Evolutionary conservation across 345 rosid species (phyloP).

Genomic region (Gossypium sturtianum): DNA sequence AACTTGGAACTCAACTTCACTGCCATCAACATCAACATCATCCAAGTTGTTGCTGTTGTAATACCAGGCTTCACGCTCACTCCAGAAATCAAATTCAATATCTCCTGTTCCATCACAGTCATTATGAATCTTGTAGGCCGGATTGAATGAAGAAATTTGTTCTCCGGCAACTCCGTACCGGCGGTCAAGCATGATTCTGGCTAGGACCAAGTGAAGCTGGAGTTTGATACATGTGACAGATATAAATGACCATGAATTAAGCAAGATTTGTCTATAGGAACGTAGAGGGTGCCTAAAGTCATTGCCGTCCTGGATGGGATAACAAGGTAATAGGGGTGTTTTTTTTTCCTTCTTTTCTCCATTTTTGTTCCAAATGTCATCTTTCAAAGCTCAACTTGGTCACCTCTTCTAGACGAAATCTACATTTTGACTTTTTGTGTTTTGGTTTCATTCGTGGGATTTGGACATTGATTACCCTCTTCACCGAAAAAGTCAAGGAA

Average conservation of each 20-base stretch:
- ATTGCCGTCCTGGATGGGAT: no score
- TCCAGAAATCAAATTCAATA: constrained; percentile 41
- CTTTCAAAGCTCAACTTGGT: background rate
- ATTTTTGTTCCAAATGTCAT: constrained; percentile 19
- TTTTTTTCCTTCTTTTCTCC: no score
- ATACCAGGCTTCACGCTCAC: constrained; percentile 6
- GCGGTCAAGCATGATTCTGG: constrained; percentile 9
- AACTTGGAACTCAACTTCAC: constrained; percentile 9
- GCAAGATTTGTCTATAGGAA: background rate
- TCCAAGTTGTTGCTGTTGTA: background rate
- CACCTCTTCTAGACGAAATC: background rate
- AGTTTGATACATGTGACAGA: background rate
- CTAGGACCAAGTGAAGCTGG: background rate
- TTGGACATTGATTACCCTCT: background rate
- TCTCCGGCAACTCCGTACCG: constrained; percentile 1
- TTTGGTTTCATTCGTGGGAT: background rate
- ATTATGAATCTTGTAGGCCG: background rate
- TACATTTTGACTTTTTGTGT: background rate
- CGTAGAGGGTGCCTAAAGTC: no score
- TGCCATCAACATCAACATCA: background rate
- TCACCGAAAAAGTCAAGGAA: background rate
- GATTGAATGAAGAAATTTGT: constrained; percentile 5
- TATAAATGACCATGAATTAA: background rate
- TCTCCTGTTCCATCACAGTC: constrained; percentile 13
- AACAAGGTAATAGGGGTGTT: background rate